Conservation (phyloP, 495 filamentous ascomycete species). For the Neurospora sp. region DNA sequence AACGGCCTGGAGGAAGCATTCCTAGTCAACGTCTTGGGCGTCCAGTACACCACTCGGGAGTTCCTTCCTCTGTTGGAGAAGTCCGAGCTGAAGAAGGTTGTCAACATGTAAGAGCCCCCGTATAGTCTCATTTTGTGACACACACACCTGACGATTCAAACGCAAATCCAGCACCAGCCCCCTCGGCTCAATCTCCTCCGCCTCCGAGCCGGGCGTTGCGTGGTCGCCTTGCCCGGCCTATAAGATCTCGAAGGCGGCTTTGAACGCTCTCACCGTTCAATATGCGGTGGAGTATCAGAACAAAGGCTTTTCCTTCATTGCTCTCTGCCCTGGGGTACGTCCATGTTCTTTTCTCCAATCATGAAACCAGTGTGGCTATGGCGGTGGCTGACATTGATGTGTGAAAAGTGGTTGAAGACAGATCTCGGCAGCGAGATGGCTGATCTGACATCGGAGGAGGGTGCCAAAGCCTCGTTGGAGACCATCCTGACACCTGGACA, state of each 20-base stretch:
- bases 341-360: neutral
- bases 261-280: constrained; percentile 41
- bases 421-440: constrained; percentile 19
- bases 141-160: neutral
- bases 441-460: constrained; percentile 33
- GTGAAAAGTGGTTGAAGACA: neutral
- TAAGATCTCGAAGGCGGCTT: constrained; percentile 41
- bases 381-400: neutral
- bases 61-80: constrained; percentile 40
- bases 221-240: constrained; percentile 30
- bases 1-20: constrained; percentile 31
- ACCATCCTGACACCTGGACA: constrained; percentile 29
- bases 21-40: constrained; percentile 34
- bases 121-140: neutral
- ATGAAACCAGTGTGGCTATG: neutral
- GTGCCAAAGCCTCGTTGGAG: constrained; percentile 35
- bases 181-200: constrained; percentile 32
- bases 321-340: constrained; percentile 36
- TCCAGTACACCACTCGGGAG: constrained; percentile 31
- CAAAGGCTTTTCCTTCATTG: constrained; percentile 36
- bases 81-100: constrained; percentile 34
- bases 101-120: constrained; percentile 25
- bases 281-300: constrained; percentile 31
- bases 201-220: constrained; percentile 12
- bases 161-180: constrained; percentile 21